These are phyloP conservation scores for Fraxinus excelsior DNA, from an alignment of 257 asterid species.

Conservation along the genomic window DNA sequence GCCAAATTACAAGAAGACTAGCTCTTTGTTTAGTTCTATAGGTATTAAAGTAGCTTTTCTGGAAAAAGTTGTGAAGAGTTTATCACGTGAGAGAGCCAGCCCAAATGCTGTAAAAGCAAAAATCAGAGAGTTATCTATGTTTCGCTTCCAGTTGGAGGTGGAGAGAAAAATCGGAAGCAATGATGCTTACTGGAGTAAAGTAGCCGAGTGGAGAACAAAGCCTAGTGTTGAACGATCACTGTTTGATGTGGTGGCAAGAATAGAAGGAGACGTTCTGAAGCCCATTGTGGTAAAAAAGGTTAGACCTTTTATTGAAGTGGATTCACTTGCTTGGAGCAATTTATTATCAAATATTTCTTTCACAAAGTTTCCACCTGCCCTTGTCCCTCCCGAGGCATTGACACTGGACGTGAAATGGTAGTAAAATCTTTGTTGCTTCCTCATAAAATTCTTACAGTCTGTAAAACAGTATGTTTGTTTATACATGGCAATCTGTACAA, in stretches of 20 bases:
- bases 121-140: constrained; percentile 46
- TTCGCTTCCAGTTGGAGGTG: constrained; percentile 71
- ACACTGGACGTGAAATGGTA: constrained; percentile 88
- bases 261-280: constrained; percentile 57
- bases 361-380: constrained; percentile 64
- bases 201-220: constrained; percentile 84
- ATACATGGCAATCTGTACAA: constrained; percentile 22
- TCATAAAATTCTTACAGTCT: background rate
- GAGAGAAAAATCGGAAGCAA: constrained; percentile 54
- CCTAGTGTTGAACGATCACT: constrained; percentile 59
- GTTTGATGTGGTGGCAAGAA: constrained; percentile 66
- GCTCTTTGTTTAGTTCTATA: constrained; percentile 36
- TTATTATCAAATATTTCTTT: constrained; percentile 74
- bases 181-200: constrained; percentile 65
- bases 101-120: constrained; percentile 36
- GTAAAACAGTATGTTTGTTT: constrained; percentile 19
- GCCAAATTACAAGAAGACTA: constrained; percentile 38
- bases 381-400: constrained; percentile 72
- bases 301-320: constrained; percentile 52
- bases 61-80: constrained; percentile 40
- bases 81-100: constrained; percentile 33
- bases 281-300: constrained; percentile 55
- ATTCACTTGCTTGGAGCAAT: constrained; percentile 68
- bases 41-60: constrained; percentile 42
- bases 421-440: constrained; percentile 21